phyloP scores from a whole-genome alignment of 257 asterid genomes.

The Fraxinus americana region DNA sequence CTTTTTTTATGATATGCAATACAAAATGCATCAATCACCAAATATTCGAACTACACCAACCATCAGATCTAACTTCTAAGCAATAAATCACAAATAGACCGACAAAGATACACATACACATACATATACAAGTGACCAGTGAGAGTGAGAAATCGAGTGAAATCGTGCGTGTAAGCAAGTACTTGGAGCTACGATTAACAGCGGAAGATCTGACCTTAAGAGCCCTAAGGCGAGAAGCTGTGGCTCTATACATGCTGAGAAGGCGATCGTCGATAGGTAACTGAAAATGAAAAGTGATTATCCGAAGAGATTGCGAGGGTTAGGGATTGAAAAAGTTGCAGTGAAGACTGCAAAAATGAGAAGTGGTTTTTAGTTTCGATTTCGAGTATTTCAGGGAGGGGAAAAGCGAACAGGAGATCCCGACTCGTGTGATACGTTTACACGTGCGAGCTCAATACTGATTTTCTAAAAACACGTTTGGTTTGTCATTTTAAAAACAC shows the following conservation, averaged over 20 bases:
- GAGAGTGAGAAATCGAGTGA: not conserved
- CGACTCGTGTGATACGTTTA: not conserved
- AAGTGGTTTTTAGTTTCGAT: not conserved
- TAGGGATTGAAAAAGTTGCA: not conserved
- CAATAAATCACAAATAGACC: not conserved
- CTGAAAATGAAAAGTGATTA: not conserved
- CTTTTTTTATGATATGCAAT: not conserved
- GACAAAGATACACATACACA: not conserved
- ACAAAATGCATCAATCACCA: not conserved
- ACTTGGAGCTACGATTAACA: constrained; percentile 8
- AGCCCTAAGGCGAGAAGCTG: constrained; percentile 63
- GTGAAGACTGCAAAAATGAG: not conserved
- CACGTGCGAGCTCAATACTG: not conserved
- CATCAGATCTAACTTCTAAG: not conserved
- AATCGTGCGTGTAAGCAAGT: not conserved
- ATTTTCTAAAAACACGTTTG: too few species aligned
- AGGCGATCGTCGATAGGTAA: constrained; percentile 6
- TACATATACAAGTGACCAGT: not conserved
- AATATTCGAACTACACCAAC: not conserved
- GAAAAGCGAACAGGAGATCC: not conserved
- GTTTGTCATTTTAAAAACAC: too few species aligned
- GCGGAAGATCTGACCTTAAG: constrained; percentile 51
- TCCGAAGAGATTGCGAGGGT: not conserved
- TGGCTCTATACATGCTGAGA: constrained; percentile 59
- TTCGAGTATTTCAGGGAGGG: not conserved